These are phyloP conservation scores for Fusarium mundagurra DNA, from an alignment of 2,329 filamentous ascomycete species.

Conservation along the genomic window DNA sequence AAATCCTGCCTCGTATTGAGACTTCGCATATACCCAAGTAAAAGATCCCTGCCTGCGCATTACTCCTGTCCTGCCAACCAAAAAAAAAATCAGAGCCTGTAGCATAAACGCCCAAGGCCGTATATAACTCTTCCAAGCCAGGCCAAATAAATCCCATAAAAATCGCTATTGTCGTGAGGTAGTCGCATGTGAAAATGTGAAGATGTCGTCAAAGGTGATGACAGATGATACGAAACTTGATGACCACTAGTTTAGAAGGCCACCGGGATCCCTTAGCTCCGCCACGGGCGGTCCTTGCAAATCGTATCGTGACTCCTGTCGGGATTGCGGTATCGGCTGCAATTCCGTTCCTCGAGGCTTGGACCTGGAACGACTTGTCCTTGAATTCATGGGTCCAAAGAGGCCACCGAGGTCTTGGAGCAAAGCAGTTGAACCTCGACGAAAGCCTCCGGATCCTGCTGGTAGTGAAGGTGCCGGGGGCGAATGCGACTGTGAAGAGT, in stretches of 20 bases:
- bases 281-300: conserved; percentile 46
- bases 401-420: conserved; percentile 68
- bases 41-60: conserved; percentile 5
- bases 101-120: conserved; percentile 24
- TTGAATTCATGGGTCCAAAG: conserved; percentile 54
- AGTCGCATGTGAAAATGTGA: conserved; percentile 18
- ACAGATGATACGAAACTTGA: neutral
- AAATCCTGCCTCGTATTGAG: neutral
- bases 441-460: conserved; percentile 56
- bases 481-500: conserved; percentile 49
- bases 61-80: conserved; percentile 17
- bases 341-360: conserved; percentile 55
- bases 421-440: conserved; percentile 66
- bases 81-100: conserved; percentile 5
- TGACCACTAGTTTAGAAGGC: conserved; percentile 48
- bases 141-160: conserved; percentile 2
- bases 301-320: conserved; percentile 47
- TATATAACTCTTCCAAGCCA: conserved; percentile 24
- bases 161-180: conserved; percentile 31
- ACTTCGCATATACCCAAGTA: neutral
- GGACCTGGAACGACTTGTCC: conserved; percentile 44
- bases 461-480: conserved; percentile 56
- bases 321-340: conserved; percentile 57
- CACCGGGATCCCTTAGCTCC: conserved; percentile 52
- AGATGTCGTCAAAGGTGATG: conserved; percentile 20